Percentiles rank a stretch among this genome's conserved stretches.
Conservation (phyloP, 371 early-diverging fungal genomes). For the Mycotypha africana region DNA sequence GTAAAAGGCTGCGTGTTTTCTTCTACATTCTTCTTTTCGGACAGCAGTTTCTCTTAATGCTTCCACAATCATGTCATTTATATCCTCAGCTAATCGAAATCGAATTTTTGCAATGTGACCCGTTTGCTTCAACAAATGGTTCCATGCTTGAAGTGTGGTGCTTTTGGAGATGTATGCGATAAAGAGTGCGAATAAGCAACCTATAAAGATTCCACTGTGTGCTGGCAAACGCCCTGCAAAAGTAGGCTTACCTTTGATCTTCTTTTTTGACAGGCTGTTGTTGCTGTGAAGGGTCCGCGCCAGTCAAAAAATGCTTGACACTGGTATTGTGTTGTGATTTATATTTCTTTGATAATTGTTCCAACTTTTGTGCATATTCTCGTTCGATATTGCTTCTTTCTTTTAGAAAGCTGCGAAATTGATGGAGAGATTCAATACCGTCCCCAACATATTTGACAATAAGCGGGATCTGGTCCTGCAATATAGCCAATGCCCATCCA, state of each 20-base stretch:
- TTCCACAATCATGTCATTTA: slow-evolving; percentile 50
- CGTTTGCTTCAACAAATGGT: slow-evolving; percentile 52
- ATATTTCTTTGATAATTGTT: slow-evolving; percentile 61
- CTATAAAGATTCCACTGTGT: too few species aligned
- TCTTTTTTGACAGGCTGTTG: slow-evolving; percentile 18
- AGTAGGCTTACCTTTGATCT: not conserved
- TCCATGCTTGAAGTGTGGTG: slow-evolving; percentile 41
- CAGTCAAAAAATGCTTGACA: too few species aligned
- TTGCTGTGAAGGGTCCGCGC: too few species aligned
- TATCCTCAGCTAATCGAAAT: slow-evolving; percentile 47
- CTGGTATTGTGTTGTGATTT: slow-evolving; percentile 28
- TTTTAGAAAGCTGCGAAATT: slow-evolving; percentile 70
- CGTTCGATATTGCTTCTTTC: slow-evolving; percentile 70
- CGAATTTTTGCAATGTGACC: slow-evolving; percentile 55
- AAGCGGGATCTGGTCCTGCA: slow-evolving; percentile 52
- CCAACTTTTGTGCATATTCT: slow-evolving; percentile 74
- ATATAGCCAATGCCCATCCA: too few species aligned
- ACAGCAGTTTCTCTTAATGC: slow-evolving; percentile 45
- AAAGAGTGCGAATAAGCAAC: too few species aligned
- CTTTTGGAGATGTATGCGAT: too few species aligned
- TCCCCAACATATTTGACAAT: slow-evolving; percentile 53
- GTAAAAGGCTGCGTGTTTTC: slow-evolving; percentile 71
- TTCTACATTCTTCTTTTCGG: slow-evolving; percentile 69
- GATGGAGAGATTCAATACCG: slow-evolving; percentile 57
- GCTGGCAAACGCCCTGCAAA: slow-evolving; percentile 21